These are phyloP conservation scores for Taiwanofungus camphoratus DNA, from an alignment of 1,284 basidiomycete genomes.

Conservation along the genomic window DNA sequence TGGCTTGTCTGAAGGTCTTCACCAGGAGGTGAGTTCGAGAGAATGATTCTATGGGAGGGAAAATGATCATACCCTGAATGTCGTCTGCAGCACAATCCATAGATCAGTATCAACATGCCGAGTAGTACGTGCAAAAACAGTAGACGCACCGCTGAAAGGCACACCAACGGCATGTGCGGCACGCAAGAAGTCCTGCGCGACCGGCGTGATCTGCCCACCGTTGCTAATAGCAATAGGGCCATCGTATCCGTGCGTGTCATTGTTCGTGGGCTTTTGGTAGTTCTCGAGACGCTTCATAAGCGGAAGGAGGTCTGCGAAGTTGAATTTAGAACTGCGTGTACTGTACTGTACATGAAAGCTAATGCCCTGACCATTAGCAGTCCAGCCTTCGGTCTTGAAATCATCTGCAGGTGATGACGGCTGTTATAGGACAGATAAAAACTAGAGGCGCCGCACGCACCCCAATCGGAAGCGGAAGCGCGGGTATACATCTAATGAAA, in stretches of 20 bases:
- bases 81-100: slow-evolving; percentile 46
- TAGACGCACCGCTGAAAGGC: slow-evolving; percentile 58
- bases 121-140: too few relatives aligned
- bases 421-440: not conserved
- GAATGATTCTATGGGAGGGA: not conserved
- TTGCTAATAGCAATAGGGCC: slow-evolving; percentile 70
- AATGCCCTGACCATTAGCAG: slow-evolving; percentile 51
- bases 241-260: slow-evolving; percentile 60
- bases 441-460: slow-evolving; percentile 29
- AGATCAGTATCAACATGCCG: too few relatives aligned
- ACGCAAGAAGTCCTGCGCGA: slow-evolving; percentile 67
- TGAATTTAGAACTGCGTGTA: too few relatives aligned
- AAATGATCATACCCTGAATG: slow-evolving; percentile 43
- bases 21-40: not conserved
- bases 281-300: slow-evolving; percentile 75
- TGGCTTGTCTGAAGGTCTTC: slow-evolving; percentile 56
- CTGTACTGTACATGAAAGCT: too few relatives aligned
- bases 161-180: slow-evolving; percentile 58
- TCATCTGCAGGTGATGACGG: slow-evolving; percentile 41
- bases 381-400: slow-evolving; percentile 70
- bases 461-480: slow-evolving; percentile 69
- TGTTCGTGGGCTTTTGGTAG: slow-evolving; percentile 62
- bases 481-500: slow-evolving; percentile 56
- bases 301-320: slow-evolving; percentile 51
- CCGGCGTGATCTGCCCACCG: slow-evolving; percentile 52